Evolutionary conservation across 208 protist genomes (phyloP).

Genomic region (Tetramitus jugosus): DNA sequence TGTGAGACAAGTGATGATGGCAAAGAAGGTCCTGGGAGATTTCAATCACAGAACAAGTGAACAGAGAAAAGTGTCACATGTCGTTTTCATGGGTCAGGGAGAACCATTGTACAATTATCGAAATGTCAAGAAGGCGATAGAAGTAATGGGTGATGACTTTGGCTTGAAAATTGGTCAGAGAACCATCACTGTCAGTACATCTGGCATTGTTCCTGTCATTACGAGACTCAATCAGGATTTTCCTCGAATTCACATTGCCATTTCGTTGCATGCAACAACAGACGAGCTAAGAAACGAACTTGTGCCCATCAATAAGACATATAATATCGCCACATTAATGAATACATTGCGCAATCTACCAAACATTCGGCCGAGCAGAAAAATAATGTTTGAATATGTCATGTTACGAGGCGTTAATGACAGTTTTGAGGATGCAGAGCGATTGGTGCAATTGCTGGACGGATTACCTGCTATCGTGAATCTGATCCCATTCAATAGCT

Average conservation of each 20-base stretch:
- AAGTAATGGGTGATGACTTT: not conserved
- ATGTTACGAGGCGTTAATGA: slow-evolving; percentile 20
- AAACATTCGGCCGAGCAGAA: too few species aligned
- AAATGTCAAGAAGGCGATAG: not conserved
- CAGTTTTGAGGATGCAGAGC: not conserved
- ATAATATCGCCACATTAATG: not conserved
- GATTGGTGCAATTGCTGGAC: not conserved
- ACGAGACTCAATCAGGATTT: not conserved
- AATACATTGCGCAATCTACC: too few species aligned
- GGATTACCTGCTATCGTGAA: not conserved
- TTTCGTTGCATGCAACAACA: slow-evolving; percentile 8
- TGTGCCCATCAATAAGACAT: slow-evolving; percentile 6
- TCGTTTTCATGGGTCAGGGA: slow-evolving; percentile 18
- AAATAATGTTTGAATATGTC: slow-evolving; percentile 18
- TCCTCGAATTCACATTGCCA: not conserved
- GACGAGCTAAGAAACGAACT: not conserved
- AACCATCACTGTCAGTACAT: slow-evolving; percentile 1
- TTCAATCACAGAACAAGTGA: too few species aligned
- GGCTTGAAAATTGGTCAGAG: not conserved
- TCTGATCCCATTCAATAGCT: slow-evolving; percentile 21
- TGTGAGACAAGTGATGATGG: not conserved
- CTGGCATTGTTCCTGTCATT: not conserved
- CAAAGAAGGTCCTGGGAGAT: not conserved
- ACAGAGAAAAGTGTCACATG: too few species aligned
- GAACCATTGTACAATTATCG: slow-evolving; percentile 10